phyloP scores from a whole-genome alignment of 2,329 filamentous ascomycete species.

The Diplodia corticola region DNA sequence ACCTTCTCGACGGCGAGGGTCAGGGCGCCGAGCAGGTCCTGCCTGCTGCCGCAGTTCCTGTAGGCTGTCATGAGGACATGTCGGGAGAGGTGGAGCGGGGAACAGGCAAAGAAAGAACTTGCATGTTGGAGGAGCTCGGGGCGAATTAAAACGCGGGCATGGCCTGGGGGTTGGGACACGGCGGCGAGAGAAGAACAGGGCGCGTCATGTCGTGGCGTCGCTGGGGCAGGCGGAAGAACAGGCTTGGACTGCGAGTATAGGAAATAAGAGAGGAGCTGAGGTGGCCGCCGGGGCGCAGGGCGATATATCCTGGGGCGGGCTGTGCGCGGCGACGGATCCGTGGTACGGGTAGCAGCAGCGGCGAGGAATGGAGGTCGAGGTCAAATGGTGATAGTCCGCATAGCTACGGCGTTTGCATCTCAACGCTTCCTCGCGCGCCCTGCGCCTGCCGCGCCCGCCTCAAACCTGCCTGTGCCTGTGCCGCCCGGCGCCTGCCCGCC shows the following conservation, averaged over 20 bases:
- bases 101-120: background rate
- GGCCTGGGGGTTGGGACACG: background rate
- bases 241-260: too few relatives aligned
- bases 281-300: background rate
- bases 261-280: background rate
- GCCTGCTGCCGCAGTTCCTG: constrained; percentile 3
- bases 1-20: constrained; percentile 6
- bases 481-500: background rate
- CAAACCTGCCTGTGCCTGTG: too few relatives aligned
- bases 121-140: constrained; percentile 12
- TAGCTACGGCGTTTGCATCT: constrained; percentile 18
- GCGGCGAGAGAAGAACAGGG: background rate
- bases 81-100: background rate
- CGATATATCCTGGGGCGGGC: background rate
- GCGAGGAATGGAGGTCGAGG: constrained; percentile 19
- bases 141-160: background rate
- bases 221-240: background rate
- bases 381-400: constrained; percentile 13
- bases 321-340: constrained; percentile 14
- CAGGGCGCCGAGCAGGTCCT: constrained; percentile 17
- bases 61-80: background rate
- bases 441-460: background rate
- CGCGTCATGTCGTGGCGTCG: background rate
- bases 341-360: constrained; percentile 19
- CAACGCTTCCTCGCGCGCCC: background rate